phyloP scores from a whole-genome alignment of 345 rosid genomes.

The Erodium maritimum region DNA sequence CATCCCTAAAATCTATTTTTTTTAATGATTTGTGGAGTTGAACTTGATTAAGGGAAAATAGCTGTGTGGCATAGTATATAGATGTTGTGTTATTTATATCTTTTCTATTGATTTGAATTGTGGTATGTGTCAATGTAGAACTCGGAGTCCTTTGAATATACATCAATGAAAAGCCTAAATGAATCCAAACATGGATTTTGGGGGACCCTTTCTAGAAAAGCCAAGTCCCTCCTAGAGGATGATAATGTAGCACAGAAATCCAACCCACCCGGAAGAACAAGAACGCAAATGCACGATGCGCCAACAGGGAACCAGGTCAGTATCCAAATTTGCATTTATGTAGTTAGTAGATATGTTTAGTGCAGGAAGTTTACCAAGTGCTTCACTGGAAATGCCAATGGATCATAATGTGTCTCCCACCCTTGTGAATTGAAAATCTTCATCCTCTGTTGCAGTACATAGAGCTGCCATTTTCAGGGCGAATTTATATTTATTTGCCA shows the following conservation, averaged over 20 bases:
- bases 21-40: not conserved
- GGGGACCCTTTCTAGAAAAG: constrained; percentile 83
- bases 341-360: too few species aligned
- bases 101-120: not conserved
- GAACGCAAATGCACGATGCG: constrained; percentile 20
- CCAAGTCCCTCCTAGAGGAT: constrained; percentile 74
- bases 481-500: not conserved
- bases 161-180: constrained; percentile 30
- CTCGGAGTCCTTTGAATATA: constrained; percentile 25
- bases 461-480: not conserved
- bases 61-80: not conserved
- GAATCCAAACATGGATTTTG: constrained; percentile 70
- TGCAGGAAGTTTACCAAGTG: constrained; percentile 5
- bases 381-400: constrained; percentile 22
- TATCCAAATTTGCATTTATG: constrained; percentile 5
- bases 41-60: too few species aligned
- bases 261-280: constrained; percentile 19
- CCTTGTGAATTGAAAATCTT: not conserved
- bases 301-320: constrained; percentile 19
- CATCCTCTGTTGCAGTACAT: not conserved
- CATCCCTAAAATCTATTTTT: not conserved
- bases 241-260: constrained; percentile 17
- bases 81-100: not conserved
- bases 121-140: constrained; percentile 22
- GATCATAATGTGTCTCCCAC: not conserved